Percentiles rank a stretch among this genome's conserved stretches.
phyloP scores from a whole-genome alignment of 768 basidiomycete species.

The Lactarius vividus region DNA sequence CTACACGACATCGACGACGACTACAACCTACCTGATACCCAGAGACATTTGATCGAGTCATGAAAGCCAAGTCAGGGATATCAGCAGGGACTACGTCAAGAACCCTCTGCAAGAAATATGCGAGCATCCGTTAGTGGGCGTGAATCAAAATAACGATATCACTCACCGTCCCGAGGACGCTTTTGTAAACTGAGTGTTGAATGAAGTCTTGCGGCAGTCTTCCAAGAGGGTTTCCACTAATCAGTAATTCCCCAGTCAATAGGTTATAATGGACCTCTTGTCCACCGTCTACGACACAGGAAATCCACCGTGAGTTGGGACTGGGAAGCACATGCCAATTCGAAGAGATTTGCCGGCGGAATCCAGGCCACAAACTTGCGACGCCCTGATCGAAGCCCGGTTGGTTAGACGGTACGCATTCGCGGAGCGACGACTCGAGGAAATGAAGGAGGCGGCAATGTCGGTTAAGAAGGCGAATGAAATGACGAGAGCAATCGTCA shows the following conservation, averaged over 20 bases:
- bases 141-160: not conserved
- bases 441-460: not conserved
- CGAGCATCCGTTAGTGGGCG: not conserved
- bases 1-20: not conserved
- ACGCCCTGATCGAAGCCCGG: not conserved
- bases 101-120: not conserved
- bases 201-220: conserved; percentile 7
- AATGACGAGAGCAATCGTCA: not conserved
- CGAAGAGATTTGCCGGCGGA: not conserved
- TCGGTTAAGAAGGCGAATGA: not conserved
- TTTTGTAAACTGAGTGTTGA: not conserved
- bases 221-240: conserved; percentile 7
- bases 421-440: not conserved
- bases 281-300: not conserved
- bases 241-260: conserved; percentile 3
- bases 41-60: not conserved
- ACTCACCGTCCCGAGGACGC: conserved; percentile 9
- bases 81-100: conserved; percentile 4
- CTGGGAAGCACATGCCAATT: conserved; percentile 1
- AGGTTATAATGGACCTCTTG: conserved; percentile 10
- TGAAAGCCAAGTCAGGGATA: conserved; percentile 8
- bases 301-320: conserved; percentile 10
- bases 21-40: conserved; percentile 5
- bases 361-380: not conserved
- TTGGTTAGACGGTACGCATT: not conserved